Evolutionary conservation across 805 yeast genomes (phyloP).

Genomic region (Monosporozyma aerobia): DNA sequence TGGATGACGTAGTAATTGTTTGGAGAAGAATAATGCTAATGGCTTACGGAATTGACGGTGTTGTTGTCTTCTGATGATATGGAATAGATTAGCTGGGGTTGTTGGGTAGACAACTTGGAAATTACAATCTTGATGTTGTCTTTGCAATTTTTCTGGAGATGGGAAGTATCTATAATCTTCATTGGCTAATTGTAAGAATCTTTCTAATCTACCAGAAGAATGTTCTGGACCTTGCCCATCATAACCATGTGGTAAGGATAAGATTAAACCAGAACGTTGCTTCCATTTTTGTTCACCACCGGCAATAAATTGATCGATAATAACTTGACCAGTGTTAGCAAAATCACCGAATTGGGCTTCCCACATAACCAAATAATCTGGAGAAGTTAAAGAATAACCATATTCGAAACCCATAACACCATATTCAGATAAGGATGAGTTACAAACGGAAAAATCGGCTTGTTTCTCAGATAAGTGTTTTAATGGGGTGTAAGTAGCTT

Average conservation of each 20-base stretch:
- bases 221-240: conserved; percentile 99
- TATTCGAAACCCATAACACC: conserved; percentile 99
- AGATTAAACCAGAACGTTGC: conserved; percentile 93
- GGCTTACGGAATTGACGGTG: conserved; percentile 98
- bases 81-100: conserved; percentile 95
- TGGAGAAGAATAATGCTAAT: conserved; percentile 78
- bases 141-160: conserved; percentile 70
- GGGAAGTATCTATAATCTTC: conserved; percentile 97
- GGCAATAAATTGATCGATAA: conserved; percentile 91
- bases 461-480: conserved; percentile 70
- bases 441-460: conserved; percentile 78
- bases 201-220: conserved; percentile 94
- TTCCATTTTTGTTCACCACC: conserved; percentile 98
- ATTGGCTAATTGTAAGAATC: conserved; percentile 90
- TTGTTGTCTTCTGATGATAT: conserved; percentile 95
- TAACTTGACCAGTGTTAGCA: conserved; percentile 98
- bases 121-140: conserved; percentile 98
- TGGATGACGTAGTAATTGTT: conserved; percentile 92
- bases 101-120: conserved; percentile 98
- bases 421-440: conserved; percentile 94
- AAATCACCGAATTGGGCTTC: conserved; percentile 99
- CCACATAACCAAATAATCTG: conserved; percentile 96
- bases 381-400: conserved; percentile 95
- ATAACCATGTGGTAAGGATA: conserved; percentile 97
- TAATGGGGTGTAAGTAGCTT: conserved; percentile 76